phyloP scores from a whole-genome alignment of 495 filamentous ascomycete species.

The Hyphodiscus hymeniophilus region DNA sequence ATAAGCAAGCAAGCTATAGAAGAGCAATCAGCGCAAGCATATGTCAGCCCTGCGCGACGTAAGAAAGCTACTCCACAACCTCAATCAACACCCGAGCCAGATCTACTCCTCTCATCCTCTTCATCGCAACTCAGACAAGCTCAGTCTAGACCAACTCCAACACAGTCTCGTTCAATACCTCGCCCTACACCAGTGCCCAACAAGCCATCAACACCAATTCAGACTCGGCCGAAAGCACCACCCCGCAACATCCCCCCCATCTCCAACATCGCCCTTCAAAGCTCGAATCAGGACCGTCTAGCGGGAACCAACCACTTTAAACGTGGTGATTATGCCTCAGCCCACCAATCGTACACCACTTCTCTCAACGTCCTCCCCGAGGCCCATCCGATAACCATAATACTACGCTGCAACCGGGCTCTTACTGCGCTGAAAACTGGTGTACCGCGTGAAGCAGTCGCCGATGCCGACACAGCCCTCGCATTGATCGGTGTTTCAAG shows the following conservation, averaged over 20 bases:
- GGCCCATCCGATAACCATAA: constrained; percentile 75
- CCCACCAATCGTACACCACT: constrained; percentile 71
- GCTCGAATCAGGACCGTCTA: constrained; percentile 66
- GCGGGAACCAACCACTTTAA: constrained; percentile 86
- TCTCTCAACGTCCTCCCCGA: constrained; percentile 67
- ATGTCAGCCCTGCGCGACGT: constrained; percentile 81
- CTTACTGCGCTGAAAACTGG: constrained; percentile 84
- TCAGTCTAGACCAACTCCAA: constrained; percentile 6
- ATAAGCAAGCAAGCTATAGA: constrained; percentile 66
- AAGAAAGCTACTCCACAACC: constrained; percentile 50
- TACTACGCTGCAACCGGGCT: constrained; percentile 85
- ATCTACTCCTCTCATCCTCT: constrained; percentile 17
- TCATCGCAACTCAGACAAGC: constrained; percentile 4
- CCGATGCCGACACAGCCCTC: constrained; percentile 77
- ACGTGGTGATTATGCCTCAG: constrained; percentile 81
- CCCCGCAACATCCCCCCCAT: constrained; percentile 59
- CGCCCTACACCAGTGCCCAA: constrained; percentile 25
- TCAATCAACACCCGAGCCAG: constrained; percentile 10
- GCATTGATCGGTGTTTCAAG: constrained; percentile 67
- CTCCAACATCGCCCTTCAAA: constrained; percentile 56
- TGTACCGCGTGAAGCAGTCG: constrained; percentile 74
- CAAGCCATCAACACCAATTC: constrained; percentile 36
- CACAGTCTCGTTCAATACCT: constrained; percentile 20
- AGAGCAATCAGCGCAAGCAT: constrained; percentile 75
- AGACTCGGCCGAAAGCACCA: constrained; percentile 38